A percentile compares a stretch with the other conserved stretches of the same genome.
Conservation (phyloP, 495 filamentous ascomycete genomes). For the Aspergillus taichungensis region DNA sequence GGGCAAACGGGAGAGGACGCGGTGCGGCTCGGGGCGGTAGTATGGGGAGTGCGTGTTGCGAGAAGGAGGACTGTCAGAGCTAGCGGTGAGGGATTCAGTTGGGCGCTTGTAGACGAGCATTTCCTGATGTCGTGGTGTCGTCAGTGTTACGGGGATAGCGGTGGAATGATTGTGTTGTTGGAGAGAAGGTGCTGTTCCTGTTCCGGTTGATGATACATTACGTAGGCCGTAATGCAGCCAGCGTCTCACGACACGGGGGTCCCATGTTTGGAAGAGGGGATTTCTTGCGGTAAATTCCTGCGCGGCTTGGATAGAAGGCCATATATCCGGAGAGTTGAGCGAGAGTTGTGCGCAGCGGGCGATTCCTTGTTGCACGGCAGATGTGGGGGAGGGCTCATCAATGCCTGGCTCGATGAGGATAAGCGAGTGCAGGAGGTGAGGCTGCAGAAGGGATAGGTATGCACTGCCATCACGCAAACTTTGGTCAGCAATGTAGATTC, state of each 20-base stretch:
- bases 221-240: constrained; percentile 45
- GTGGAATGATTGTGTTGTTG: too few species aligned
- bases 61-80: constrained; percentile 43
- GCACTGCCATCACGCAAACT: constrained; percentile 8
- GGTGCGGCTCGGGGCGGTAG: constrained; percentile 21
- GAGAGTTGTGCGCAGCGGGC: constrained; percentile 22
- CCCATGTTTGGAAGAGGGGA: constrained; percentile 33
- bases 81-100: constrained; percentile 9
- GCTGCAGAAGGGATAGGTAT: constrained; percentile 55
- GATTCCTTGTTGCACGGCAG: not conserved
- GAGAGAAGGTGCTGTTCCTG: not conserved
- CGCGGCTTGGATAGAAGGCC: constrained; percentile 32
- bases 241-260: constrained; percentile 43
- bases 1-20: constrained; percentile 45
- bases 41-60: constrained; percentile 19
- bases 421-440: constrained; percentile 57
- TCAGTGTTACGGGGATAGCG: constrained; percentile 36
- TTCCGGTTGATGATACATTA: constrained; percentile 29
- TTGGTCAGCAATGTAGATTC: not conserved
- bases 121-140: constrained; percentile 58
- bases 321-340: constrained; percentile 46
- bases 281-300: constrained; percentile 3
- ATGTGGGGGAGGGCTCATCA: constrained; percentile 20
- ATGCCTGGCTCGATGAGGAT: constrained; percentile 63
- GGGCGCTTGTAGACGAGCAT: constrained; percentile 12